These are phyloP conservation scores for Podaxis sp. DNA, from an alignment of 768 basidiomycete species.

Conservation along the genomic window DNA sequence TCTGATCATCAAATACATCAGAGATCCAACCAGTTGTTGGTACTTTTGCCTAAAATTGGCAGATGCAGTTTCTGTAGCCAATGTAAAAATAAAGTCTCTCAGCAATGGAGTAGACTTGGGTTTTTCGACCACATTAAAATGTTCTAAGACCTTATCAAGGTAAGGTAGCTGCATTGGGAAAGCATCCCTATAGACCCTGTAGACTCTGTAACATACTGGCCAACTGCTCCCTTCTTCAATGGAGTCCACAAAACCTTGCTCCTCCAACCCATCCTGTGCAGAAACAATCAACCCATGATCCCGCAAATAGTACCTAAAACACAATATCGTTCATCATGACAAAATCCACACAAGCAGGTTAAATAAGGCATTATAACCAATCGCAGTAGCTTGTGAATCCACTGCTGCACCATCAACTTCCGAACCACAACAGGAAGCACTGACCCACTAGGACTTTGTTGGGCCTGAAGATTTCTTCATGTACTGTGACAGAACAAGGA, in stretches of 20 bases:
- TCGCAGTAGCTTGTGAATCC: slow-evolving; percentile 54
- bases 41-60: no score
- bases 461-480: slow-evolving; percentile 96
- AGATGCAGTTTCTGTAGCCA: no score
- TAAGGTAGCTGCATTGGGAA: no score
- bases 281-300: slow-evolving; percentile 83
- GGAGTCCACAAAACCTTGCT: slow-evolving; percentile 84
- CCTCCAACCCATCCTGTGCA: slow-evolving; percentile 37
- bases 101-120: no score
- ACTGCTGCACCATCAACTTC: slow-evolving; percentile 21
- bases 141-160: no score
- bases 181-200: slow-evolving; percentile 16
- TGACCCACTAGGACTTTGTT: slow-evolving; percentile 11
- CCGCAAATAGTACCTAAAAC: slow-evolving; percentile 72
- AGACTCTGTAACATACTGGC: slow-evolving; percentile 38
- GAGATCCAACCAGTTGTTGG: no score
- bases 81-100: no score
- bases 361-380: slow-evolving; percentile 69
- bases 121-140: no score
- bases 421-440: slow-evolving; percentile 21
- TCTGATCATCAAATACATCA: no score
- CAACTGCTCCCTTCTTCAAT: slow-evolving; percentile 71
- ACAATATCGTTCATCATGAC: slow-evolving; percentile 88
- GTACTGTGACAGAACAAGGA: slow-evolving; percentile 85
- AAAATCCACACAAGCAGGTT: slow-evolving; percentile 61